These are phyloP conservation scores for Yamagishiella unicocca DNA, from an alignment of 139 green algal species.

Conservation along the genomic window DNA sequence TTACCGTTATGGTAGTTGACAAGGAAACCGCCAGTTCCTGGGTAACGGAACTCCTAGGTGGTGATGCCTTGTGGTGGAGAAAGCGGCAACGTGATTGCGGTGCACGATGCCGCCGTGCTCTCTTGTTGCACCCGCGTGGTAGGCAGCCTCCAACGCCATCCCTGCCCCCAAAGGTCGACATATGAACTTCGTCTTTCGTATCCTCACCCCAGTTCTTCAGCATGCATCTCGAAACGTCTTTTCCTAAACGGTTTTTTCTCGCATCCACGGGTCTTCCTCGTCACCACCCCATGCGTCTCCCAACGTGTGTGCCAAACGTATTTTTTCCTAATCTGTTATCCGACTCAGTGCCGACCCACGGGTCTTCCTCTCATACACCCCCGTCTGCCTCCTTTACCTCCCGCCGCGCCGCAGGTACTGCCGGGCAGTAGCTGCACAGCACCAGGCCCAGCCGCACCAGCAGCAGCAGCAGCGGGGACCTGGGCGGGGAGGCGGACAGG, in stretches of 20 bases:
- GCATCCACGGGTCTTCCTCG: no score
- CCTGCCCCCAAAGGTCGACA: no score
- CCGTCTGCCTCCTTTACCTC: not conserved
- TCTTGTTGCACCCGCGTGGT: no score
- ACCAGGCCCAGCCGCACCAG: slow-evolving; percentile 8
- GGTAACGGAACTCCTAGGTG: no score
- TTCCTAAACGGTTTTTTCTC: no score
- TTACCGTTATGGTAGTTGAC: not conserved
- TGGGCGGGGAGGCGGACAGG: not conserved
- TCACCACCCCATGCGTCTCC: no score
- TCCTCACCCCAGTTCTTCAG: no score
- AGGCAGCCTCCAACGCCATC: not conserved
- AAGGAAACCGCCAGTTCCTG: no score
- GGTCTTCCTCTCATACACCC: not conserved
- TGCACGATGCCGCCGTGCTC: not conserved
- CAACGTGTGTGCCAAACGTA: not conserved
- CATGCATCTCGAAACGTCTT: no score
- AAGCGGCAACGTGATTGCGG: not conserved
- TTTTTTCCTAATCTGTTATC: not conserved
- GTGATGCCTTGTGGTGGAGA: no score
- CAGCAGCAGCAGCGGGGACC: not conserved
- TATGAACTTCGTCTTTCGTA: no score
- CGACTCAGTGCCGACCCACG: no score
- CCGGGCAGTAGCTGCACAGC: slow-evolving; percentile 14
- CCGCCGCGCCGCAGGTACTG: slow-evolving; percentile 18